phyloP scores from a whole-genome alignment of 2,329 filamentous ascomycete species.

The Clathrospora elynae region DNA sequence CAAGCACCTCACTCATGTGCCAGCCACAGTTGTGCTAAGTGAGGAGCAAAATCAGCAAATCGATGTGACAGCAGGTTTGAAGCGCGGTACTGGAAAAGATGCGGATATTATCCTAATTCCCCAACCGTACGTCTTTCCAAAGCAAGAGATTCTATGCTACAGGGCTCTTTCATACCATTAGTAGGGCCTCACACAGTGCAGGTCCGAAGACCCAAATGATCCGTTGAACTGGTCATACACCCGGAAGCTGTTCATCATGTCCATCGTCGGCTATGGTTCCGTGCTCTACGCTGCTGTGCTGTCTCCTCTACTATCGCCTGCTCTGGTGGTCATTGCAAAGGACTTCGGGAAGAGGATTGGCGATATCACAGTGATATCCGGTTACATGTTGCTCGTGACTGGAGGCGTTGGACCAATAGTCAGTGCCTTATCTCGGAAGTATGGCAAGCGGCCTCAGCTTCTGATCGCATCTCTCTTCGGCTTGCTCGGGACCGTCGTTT shows the following conservation, averaged over 20 bases:
- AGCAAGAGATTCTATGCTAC: slow-evolving; percentile 25
- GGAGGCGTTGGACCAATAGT: slow-evolving; percentile 43
- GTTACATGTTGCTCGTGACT: slow-evolving; percentile 47
- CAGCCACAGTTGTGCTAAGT: slow-evolving; percentile 41
- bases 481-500: slow-evolving; percentile 37
- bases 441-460: slow-evolving; percentile 41
- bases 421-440: slow-evolving; percentile 39
- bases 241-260: slow-evolving; percentile 43
- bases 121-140: slow-evolving; percentile 37
- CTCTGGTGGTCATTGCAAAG: slow-evolving; percentile 40
- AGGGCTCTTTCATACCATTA: background rate
- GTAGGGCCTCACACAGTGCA: slow-evolving; percentile 48
- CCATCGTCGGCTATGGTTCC: slow-evolving; percentile 41
- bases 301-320: slow-evolving; percentile 45
- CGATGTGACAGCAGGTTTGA: slow-evolving; percentile 30
- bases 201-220: slow-evolving; percentile 42
- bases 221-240: slow-evolving; percentile 42
- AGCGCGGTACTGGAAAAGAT: slow-evolving; percentile 42
- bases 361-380: slow-evolving; percentile 46
- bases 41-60: slow-evolving; percentile 26
- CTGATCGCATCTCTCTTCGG: slow-evolving; percentile 41
- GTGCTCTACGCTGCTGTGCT: slow-evolving; percentile 42
- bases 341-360: slow-evolving; percentile 34
- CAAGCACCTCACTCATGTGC: slow-evolving; percentile 41
- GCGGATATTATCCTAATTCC: slow-evolving; percentile 42